These are phyloP conservation scores for Cordyceps tenuipes DNA, from an alignment of 2,329 filamentous ascomycete species.

Conservation along the genomic window DNA sequence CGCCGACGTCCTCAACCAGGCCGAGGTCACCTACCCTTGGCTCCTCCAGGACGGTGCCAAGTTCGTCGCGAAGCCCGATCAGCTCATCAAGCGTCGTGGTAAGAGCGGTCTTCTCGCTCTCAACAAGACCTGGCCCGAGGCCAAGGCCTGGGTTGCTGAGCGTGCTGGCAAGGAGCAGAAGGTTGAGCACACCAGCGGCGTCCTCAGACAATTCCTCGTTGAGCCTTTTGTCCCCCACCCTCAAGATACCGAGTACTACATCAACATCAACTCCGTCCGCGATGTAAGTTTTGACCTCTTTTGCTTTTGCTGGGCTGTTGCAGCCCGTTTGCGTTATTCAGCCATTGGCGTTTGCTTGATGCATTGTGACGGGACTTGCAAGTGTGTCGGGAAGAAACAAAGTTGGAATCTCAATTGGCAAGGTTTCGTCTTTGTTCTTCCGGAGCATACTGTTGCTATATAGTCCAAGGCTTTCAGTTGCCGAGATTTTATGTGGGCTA, in stretches of 20 bases:
- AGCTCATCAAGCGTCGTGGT: conserved; percentile 98
- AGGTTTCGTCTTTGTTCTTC: not conserved
- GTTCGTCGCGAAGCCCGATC: conserved; percentile 98
- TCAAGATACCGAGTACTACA: conserved; percentile 96
- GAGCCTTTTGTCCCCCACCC: conserved; percentile 98
- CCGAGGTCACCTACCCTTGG: conserved; percentile 96
- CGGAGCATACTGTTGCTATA: not conserved
- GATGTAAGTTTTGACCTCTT: conserved; percentile 64
- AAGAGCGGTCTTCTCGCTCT: conserved; percentile 95
- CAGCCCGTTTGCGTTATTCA: conserved; percentile 7
- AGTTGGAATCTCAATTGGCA: not conserved
- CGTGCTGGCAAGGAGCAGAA: conserved; percentile 85
- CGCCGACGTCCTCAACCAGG: conserved; percentile 81
- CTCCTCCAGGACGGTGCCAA: conserved; percentile 73
- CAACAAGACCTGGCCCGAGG: conserved; percentile 96
- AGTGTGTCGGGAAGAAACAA: not conserved
- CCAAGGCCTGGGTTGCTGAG: conserved; percentile 86
- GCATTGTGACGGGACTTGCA: not conserved
- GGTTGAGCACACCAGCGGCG: conserved; percentile 85
- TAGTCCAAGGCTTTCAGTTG: not conserved
- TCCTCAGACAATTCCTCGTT: conserved; percentile 90
- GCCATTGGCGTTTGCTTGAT: not conserved
- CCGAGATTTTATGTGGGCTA: conserved; percentile 11
- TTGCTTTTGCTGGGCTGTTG: conserved; percentile 15
- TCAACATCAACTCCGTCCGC: conserved; percentile 99